Percentiles rank a stretch among this genome's conserved stretches.
Conservation (phyloP, 176 grass and related monocot species). For the Oryza rufipogon region DNA sequence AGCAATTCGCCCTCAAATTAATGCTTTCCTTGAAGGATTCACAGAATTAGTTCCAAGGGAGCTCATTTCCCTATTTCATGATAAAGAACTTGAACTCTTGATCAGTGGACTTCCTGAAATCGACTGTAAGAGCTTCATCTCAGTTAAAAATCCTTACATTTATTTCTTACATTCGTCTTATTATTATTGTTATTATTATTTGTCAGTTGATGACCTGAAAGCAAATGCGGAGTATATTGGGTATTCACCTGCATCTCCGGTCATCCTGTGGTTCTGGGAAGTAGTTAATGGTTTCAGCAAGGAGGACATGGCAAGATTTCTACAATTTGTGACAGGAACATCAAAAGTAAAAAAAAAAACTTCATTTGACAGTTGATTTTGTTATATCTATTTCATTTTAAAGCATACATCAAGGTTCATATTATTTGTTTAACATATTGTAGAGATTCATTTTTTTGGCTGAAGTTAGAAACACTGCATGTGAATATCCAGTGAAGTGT, state of each 20-base stretch:
- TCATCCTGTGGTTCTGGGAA: conserved; percentile 91
- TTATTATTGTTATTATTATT: conserved; percentile 5
- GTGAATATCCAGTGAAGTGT: too few species aligned
- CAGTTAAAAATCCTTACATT: not conserved
- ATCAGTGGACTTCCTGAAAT: conserved; percentile 89
- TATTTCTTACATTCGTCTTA: conserved; percentile 27
- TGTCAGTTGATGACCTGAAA: conserved; percentile 75
- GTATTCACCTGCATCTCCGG: conserved; percentile 64
- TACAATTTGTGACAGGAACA: conserved; percentile 91
- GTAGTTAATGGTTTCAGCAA: conserved; percentile 75
- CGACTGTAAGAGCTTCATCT: conserved; percentile 59
- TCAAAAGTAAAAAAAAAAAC: conserved; percentile 62
- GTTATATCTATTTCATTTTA: not conserved
- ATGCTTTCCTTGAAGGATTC: conserved; percentile 79
- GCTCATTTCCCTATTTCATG: conserved; percentile 81
- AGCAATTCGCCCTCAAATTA: conserved; percentile 84
- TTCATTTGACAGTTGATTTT: conserved; percentile 7
- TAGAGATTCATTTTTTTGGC: not conserved
- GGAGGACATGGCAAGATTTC: conserved; percentile 83
- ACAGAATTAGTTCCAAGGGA: conserved; percentile 72
- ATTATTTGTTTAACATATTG: not conserved
- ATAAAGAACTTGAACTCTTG: conserved; percentile 85
- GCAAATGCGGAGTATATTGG: conserved; percentile 77
- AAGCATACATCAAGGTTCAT: not conserved
- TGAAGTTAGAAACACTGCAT: not conserved